Percentiles rank a stretch among this genome's conserved stretches.
phyloP scores from a whole-genome alignment of 768 basidiomycete species.

The Pisolithus tinctorius region DNA sequence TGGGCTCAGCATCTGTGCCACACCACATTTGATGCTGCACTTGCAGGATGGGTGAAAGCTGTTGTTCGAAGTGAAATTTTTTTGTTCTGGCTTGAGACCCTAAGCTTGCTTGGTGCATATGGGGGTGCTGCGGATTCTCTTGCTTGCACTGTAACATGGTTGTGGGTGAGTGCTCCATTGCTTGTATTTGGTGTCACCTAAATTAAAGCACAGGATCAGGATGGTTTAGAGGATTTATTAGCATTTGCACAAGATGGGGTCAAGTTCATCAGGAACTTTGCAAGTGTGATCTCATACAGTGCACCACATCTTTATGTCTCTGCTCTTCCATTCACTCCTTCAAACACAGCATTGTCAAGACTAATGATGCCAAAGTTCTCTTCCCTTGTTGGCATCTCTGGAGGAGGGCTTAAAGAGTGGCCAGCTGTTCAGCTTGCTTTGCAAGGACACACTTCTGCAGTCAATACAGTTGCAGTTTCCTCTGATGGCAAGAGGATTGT shows the following conservation, averaged over 20 bases:
- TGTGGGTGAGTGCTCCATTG: neutral
- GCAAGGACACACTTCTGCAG: neutral
- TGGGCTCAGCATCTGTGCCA: too few relatives aligned
- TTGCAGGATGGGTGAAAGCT: neutral
- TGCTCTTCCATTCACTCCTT: slow-evolving; percentile 16
- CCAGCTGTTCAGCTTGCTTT: neutral
- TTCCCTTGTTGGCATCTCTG: neutral
- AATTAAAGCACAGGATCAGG: too few relatives aligned
- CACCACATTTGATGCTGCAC: too few relatives aligned
- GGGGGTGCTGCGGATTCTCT: neutral
- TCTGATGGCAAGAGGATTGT: neutral
- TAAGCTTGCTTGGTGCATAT: neutral
- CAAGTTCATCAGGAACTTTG: slow-evolving; percentile 10
- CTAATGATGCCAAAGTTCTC: neutral
- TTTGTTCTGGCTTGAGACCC: neutral
- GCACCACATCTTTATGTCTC: slow-evolving; percentile 20
- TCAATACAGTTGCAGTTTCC: neutral
- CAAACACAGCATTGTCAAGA: slow-evolving; percentile 14
- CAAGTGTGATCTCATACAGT: slow-evolving; percentile 6
- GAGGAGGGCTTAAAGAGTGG: neutral
- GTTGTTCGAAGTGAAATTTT: neutral
- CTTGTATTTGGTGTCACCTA: too few relatives aligned
- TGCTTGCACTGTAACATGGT: neutral
- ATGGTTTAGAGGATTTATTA: too few relatives aligned
- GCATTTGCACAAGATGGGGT: slow-evolving; percentile 2